These are phyloP conservation scores for Plenodomus lindquistii DNA, from an alignment of 2,329 filamentous ascomycete species.

Conservation along the genomic window DNA sequence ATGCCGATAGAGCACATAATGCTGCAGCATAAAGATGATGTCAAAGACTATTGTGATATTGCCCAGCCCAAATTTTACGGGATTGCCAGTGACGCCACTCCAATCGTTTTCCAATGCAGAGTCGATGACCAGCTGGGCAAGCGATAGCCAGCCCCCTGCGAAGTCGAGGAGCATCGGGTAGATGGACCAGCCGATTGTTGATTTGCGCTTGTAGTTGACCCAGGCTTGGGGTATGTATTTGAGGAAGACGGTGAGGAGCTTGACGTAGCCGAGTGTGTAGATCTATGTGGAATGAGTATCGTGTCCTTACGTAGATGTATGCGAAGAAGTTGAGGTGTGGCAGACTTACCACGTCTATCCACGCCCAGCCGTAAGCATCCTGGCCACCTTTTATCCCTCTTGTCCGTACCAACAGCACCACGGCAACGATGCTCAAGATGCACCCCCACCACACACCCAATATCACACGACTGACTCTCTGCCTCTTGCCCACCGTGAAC, in stretches of 20 bases:
- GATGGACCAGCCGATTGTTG: slow-evolving; percentile 88
- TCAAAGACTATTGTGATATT: slow-evolving; percentile 89
- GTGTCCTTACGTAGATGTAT: neutral
- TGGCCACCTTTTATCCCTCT: slow-evolving; percentile 49
- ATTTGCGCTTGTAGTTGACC: slow-evolving; percentile 81
- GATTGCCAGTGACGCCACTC: slow-evolving; percentile 88
- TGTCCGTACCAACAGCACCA: slow-evolving; percentile 51
- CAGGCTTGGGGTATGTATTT: slow-evolving; percentile 79
- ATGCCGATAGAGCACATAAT: slow-evolving; percentile 75
- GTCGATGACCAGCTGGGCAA: slow-evolving; percentile 82
- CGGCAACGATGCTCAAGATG: slow-evolving; percentile 58
- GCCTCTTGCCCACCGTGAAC: slow-evolving; percentile 63
- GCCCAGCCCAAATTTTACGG: slow-evolving; percentile 83
- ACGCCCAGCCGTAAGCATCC: slow-evolving; percentile 60
- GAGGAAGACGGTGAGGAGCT: slow-evolving; percentile 82
- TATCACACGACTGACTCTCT: slow-evolving; percentile 64
- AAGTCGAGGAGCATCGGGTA: slow-evolving; percentile 82
- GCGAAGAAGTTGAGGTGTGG: neutral
- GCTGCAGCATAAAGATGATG: slow-evolving; percentile 81
- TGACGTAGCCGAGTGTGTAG: slow-evolving; percentile 80
- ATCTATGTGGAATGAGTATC: slow-evolving; percentile 43
- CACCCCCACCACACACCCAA: slow-evolving; percentile 72
- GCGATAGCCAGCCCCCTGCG: slow-evolving; percentile 76
- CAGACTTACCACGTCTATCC: slow-evolving; percentile 64
- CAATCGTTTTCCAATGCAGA: slow-evolving; percentile 83